Conservation (phyloP, 257 asterid genomes). For the Solanum clarkiae region DNA sequence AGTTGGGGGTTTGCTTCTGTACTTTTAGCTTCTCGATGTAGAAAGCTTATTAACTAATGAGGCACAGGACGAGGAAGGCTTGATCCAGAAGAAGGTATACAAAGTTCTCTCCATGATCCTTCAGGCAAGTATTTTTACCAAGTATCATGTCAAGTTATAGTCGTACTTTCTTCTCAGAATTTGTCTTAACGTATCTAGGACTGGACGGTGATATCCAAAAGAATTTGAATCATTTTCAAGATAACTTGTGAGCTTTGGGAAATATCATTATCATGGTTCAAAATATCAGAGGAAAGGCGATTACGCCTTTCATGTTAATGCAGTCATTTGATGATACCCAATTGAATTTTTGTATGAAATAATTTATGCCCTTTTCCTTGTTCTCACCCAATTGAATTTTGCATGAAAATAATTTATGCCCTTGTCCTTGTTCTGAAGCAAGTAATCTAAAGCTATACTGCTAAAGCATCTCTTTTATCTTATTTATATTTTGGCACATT, state of each 20-base stretch:
- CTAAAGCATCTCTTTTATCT: neutral
- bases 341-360: neutral
- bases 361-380: neutral
- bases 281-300: neutral
- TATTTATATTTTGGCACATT: neutral
- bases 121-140: conserved; percentile 32
- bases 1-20: neutral
- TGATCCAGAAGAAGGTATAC: conserved; percentile 87
- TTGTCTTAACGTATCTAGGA: neutral
- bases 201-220: neutral
- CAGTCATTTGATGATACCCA: neutral
- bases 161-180: neutral
- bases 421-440: neutral
- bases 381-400: neutral
- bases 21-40: neutral
- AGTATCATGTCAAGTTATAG: neutral
- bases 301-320: neutral
- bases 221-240: neutral
- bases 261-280: neutral
- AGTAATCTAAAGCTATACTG: neutral
- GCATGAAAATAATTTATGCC: neutral
- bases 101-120: conserved; percentile 63
- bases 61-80: conserved; percentile 63
- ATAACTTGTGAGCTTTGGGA: neutral
- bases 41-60: neutral